Evolutionary conservation across 345 rosid species (phyloP).

Genomic region (Noccaea bulbosa): DNA sequence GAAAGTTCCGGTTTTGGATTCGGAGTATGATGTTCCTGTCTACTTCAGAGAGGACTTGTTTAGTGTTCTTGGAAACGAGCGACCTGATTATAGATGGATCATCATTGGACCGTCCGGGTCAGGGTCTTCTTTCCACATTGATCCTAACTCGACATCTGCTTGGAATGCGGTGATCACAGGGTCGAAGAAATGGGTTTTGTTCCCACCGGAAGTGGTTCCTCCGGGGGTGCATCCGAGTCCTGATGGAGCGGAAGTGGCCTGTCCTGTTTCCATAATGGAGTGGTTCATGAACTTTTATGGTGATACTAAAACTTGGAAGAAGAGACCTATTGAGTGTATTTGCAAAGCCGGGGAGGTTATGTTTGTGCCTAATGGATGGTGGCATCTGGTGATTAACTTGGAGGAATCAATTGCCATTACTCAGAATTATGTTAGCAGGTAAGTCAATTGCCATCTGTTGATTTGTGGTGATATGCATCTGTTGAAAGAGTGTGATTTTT

Average conservation of each 20-base stretch:
- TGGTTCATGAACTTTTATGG: conserved; percentile 99
- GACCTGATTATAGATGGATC: conserved; percentile 95
- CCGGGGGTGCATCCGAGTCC: conserved; percentile 98
- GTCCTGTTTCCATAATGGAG: conserved; percentile 93
- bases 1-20: conserved; percentile 69
- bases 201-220: conserved; percentile 92
- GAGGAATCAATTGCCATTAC: conserved; percentile 96
- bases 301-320: conserved; percentile 73
- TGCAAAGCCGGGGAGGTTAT: conserved; percentile 96
- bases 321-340: conserved; percentile 83
- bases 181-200: conserved; percentile 93
- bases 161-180: conserved; percentile 96
- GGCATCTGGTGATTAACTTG: conserved; percentile 96
- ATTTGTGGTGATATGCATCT: not conserved
- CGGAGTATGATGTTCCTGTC: conserved; percentile 73
- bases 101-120: conserved; percentile 95
- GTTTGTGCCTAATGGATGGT: conserved; percentile 98
- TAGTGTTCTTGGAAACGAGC: conserved; percentile 72
- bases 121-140: conserved; percentile 96
- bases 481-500: not conserved
- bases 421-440: conserved; percentile 98
- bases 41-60: conserved; percentile 91
- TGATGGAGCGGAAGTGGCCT: conserved; percentile 96
- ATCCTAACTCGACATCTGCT: conserved; percentile 98
- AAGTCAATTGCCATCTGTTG: not conserved